Percentiles rank a stretch among this genome's conserved stretches.
These are phyloP conservation scores for Juncus effusus DNA, from an alignment of 176 grass and related monocot genomes.

Conservation along the genomic window DNA sequence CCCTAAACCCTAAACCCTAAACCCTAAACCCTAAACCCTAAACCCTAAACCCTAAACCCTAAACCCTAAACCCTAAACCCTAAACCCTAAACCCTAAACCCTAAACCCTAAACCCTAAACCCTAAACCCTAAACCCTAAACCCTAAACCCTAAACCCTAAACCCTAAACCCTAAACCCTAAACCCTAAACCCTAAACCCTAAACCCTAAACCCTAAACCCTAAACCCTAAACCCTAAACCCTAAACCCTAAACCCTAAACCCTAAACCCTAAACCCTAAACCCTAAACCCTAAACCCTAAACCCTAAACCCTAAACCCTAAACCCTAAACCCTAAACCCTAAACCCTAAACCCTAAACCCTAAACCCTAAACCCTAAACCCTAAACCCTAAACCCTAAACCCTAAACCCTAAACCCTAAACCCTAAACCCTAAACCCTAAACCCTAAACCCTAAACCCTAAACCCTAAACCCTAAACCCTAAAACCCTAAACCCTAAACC, in stretches of 20 bases:
- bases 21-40: too few species aligned
- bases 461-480: constrained; percentile 24
- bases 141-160: constrained; percentile 28
- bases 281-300: constrained; percentile 13
- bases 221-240: constrained; percentile 22
- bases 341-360: constrained; percentile 27
- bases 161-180: constrained; percentile 23
- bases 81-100: constrained; percentile 27
- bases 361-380: constrained; percentile 20
- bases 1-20: too few species aligned
- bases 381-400: constrained; percentile 16
- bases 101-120: constrained; percentile 33
- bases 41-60: too few species aligned
- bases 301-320: constrained; percentile 19
- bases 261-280: constrained; percentile 23
- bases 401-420: constrained; percentile 24
- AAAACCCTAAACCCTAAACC: too few species aligned
- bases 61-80: constrained; percentile 31
- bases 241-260: constrained; percentile 20
- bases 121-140: constrained; percentile 33
- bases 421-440: constrained; percentile 14
- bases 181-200: constrained; percentile 22
- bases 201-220: constrained; percentile 24
- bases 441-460: constrained; percentile 18
- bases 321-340: constrained; percentile 29